Evolutionary conservation across 2,329 filamentous ascomycete genomes (phyloP), one percentile per base, ranked within the genome.

Genomic region (Stagonosporopsis rhizophila): DNA sequence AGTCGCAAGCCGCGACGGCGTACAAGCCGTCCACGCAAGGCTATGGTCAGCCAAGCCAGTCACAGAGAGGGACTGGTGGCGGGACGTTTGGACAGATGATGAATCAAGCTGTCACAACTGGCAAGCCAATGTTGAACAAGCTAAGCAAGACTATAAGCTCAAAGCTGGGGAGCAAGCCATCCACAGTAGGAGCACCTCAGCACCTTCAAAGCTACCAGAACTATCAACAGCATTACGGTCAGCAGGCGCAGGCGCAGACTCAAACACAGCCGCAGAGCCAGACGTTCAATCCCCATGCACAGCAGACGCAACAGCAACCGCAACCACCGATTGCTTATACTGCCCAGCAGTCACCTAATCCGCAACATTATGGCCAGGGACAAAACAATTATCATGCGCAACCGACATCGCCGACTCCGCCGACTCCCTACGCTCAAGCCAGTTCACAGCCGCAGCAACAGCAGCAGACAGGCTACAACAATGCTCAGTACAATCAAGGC

Each of bases 51-150:
- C 37, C 62, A 6, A 53, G 45, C 23, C 59, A 65, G 22, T 30
- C 59, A 11, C 59, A 68, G 11, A 73, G 70, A 57, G 44, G 59
- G 30, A 3, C 14, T 22, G 41, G 55, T n/a, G 64, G 57, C 2
- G 67, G 64, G 0, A 56, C 58, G 5, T 68, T 75, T 39, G 70
- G 70, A 1, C 62, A 68, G 32, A 73, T 73, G 61, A 61, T 75
- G 59, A 71, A 75, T 28, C 72, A 75, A 52, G 73, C 72, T 2
- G 70, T 75, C 8, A 72, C 70, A 2, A 73, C 67, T 0, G 63
- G 70, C n/a, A 75, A 74, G 58, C 73, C 73, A 1, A 71, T 75
- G 66, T 28, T 74, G 46, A 68, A 74, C 52, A 75, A 75, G 56
- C 45, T 75, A 35, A 65, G 69, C 40, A 75, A 75, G 65, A 70